Conservation (phyloP, 148 eudicot genomes). For the Suaeda aralocaspica region DNA sequence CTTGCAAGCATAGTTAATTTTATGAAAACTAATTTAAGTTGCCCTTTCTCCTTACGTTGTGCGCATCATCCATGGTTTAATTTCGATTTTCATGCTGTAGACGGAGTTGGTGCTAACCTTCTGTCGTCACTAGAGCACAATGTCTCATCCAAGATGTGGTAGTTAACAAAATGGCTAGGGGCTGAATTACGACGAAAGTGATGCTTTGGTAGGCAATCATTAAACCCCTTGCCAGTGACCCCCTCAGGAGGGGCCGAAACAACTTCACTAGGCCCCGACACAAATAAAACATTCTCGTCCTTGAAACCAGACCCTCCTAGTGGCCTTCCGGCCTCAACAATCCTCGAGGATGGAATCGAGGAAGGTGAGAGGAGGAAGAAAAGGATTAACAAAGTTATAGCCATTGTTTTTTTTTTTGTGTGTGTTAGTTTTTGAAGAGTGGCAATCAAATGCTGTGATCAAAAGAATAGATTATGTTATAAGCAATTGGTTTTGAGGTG, state of each 20-base stretch:
- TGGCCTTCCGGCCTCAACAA: constrained; percentile 14
- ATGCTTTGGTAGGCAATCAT: constrained; percentile 28
- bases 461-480: not conserved
- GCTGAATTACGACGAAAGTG: constrained; percentile 25
- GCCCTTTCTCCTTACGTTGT: not conserved
- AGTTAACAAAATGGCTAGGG: constrained; percentile 23
- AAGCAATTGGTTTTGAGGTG: not conserved
- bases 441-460: not conserved
- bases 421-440: not conserved
- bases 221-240: constrained; percentile 12
- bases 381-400: constrained; percentile 16
- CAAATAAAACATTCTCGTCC: not conserved
- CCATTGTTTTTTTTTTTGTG: not conserved
- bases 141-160: constrained; percentile 14
- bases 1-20: not conserved
- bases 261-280: not conserved
- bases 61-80: not conserved
- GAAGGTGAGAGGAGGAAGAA: constrained; percentile 4
- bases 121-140: constrained; percentile 14
- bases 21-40: no score
- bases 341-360: not conserved
- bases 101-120: not conserved
- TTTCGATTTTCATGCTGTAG: constrained; percentile 4
- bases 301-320: not conserved
- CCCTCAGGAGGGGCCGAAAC: not conserved